Conservation (phyloP, 164 flowering plant genomes). For the Magnolia changhungtana region DNA sequence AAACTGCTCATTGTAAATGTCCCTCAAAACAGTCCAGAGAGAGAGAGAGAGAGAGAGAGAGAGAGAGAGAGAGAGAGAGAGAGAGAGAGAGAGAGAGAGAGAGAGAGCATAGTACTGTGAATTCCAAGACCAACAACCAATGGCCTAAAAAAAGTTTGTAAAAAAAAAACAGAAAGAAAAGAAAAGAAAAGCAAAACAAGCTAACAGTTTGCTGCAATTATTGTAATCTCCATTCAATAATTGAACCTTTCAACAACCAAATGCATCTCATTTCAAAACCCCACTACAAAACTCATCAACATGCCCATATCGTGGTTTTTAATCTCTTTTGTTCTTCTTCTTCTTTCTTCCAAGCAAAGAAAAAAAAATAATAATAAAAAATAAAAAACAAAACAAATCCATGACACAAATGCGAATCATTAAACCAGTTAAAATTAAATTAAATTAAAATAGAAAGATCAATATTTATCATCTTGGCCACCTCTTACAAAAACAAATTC, state of each 20-base stretch:
- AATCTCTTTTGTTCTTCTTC: not conserved
- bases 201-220: conserved; percentile 34
- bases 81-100: not conserved
- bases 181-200: conserved; percentile 6
- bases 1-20: too few species aligned
- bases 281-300: not conserved
- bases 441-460: too few species aligned
- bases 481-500: too few species aligned
- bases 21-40: too few species aligned
- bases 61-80: not conserved
- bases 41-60: not conserved
- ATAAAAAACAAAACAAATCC: not conserved
- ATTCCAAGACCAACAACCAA: not conserved
- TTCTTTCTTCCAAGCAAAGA: not conserved
- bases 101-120: not conserved
- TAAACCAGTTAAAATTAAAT: too few species aligned
- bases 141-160: not conserved
- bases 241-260: conserved; percentile 38
- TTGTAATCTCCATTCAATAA: conserved; percentile 41
- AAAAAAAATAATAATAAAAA: too few species aligned
- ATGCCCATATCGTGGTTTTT: not conserved
- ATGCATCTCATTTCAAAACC: conserved; percentile 1
- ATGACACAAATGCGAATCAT: too few species aligned
- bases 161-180: not conserved
- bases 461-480: too few species aligned